Evolutionary conservation across 2,329 filamentous ascomycete species (phyloP), one percentile per base, ranked within the genome.

Genomic region (Neocucurbitaria cava): DNA sequence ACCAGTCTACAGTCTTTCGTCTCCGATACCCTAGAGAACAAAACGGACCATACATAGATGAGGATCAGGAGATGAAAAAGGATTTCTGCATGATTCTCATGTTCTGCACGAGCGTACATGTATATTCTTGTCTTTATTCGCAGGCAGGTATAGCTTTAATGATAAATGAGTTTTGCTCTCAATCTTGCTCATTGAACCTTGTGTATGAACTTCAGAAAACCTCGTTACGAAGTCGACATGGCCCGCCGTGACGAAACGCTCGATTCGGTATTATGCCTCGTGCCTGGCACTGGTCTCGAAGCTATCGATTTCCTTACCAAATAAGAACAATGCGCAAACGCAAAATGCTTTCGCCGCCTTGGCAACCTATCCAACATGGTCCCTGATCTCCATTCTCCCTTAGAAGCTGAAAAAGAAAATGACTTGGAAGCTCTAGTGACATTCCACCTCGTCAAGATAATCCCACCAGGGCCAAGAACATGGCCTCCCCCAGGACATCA

Each of bases 21-120:
- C 50, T 55, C 52, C 40, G 58, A 64, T 64, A 61, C 55, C 58
- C 59, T 56, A 48, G 54, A 46, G 46, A 54, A 58, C 51, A 58
- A 57, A 55, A 54, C 36, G 57, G 59, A 61, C 59, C 55, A 63
- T 49, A 49, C 28, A 56, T 49, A 20, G 23, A 42, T 42, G n/a
- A 45, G 52, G 36, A 55, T 58, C 33, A 47, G 30, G 42, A 41
- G 33, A n/a, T n/a, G n/a, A n/a, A 47, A 26, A 56, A 36, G 52
- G 56, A 49, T 48, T 58, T 26, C 41, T 24, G 30, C 30, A 13
- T 11, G 24, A 18, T 31, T 15, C 33, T 46, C 20, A 8, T 33
- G 30, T 33, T 33, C 30, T 7, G 5, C n/a, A 30, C 42, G 52
- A 18, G 17, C 18, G 36, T 18, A 39, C 21, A 21, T 23, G 28